Conservation (phyloP, 2,329 filamentous ascomycete genomes). For the Fusarium nurragi region DNA sequence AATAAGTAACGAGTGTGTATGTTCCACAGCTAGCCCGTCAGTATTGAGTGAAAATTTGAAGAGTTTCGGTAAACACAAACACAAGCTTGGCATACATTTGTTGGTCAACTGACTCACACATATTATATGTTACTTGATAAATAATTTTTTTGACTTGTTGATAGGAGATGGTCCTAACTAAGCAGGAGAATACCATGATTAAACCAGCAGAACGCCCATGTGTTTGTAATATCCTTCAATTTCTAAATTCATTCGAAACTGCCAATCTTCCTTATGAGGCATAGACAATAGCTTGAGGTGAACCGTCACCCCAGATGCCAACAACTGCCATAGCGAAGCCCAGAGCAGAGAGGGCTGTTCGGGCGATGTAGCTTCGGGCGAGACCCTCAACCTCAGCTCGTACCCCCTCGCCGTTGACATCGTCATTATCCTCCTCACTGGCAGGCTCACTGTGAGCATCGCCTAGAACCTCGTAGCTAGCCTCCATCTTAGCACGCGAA, state of each 20-base stretch:
- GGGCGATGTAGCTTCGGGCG: constrained; percentile 62
- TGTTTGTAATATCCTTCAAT: constrained; percentile 31
- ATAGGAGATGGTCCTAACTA: constrained; percentile 32
- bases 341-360: constrained; percentile 63
- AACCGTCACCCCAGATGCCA: constrained; percentile 73
- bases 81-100: background rate
- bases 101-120: background rate
- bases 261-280: constrained; percentile 42
- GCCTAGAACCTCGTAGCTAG: constrained; percentile 75
- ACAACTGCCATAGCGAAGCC: constrained; percentile 70
- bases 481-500: constrained; percentile 65
- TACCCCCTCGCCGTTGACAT: constrained; percentile 71
- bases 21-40: background rate
- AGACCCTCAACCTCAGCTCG: constrained; percentile 65
- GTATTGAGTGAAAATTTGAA: background rate
- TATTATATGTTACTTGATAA: background rate
- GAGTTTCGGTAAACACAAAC: background rate
- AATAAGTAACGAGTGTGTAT: background rate
- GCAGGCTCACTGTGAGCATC: constrained; percentile 61
- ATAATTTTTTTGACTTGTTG: constrained; percentile 14
- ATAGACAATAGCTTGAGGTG: constrained; percentile 49
- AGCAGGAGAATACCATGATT: constrained; percentile 2
- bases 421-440: constrained; percentile 62
- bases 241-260: constrained; percentile 1
- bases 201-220: constrained; percentile 32